Evolutionary conservation across 805 yeast genomes (phyloP), one percentile per base, ranked within the genome.

Genomic region (Kregervanrija pseudodelftensis): DNA sequence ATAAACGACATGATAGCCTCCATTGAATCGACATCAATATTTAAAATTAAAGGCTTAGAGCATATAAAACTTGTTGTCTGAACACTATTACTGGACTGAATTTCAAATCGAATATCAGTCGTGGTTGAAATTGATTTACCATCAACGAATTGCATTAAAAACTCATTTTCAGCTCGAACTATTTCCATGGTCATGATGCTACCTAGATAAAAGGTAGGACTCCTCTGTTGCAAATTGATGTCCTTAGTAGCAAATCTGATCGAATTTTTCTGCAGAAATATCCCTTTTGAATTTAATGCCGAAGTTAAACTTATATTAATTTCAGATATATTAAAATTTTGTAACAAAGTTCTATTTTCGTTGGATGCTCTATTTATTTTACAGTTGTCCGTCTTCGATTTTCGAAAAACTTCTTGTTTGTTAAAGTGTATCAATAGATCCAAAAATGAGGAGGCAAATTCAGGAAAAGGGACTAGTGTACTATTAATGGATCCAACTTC

Each of bases 101-200:
- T 46, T 54, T 80, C 85, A 55, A 80, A 76, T 32, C 81, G 55
- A 2, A 80, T 40, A 50, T 80, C 86, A 7, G 74, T 72, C 36
- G 69, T 70, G 1, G 53, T 14, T 37, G 22, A 40, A 9, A 7
- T 16, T 2, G 53, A 22, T 22, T 22, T 22, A 22, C 8, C 42
- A n/a, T 58, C 54, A 22, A 55, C 58, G 45, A 74, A 65, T 30
- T 47, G 41, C 28, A 22, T 14, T 30, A 60, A 41, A 5, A 48
- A n/a, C 1, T 47, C 41, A 11, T 59, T 55, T 17, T 57, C 46
- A 10, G 16, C 36, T 15, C 64, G 45, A 3, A 60, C 13, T 5
- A 70, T 46, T 1, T 53, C 46, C n/a, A 76, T 47, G 0, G 49
- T 53, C 38, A 69, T 65, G 2, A 79, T 47, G 1, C 76, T 75